Base-by-base conservation (phyloP, 176 grass and related monocot species). In the Tuctoria greenei region DNA sequence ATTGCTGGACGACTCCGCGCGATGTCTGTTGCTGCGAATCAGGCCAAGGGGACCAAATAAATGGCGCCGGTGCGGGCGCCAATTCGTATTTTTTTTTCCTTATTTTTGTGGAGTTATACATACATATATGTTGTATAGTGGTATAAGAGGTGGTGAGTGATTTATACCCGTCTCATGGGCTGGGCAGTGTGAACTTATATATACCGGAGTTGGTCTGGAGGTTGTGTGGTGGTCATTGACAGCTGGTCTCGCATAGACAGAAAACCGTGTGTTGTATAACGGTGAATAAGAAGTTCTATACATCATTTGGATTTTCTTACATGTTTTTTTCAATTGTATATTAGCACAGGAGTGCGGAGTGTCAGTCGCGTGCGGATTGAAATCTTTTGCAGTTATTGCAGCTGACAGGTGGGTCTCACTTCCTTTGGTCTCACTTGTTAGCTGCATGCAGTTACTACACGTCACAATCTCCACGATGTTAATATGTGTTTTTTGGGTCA, bases 1-100 rank as follows among this genome's bases (percentile, higher is more conserved):
- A 91, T 97, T 28, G 93, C 93, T 43, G 83, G 64, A 10, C 68
- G 86, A 21, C 83, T 97, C 18, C 83, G 93, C 18, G 51, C 86
- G 59, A 97, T 93, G 93, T 93, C 90, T 2, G 84, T 80, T 4
- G 92, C 86, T 0, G 86, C 86, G 4, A 88, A 80, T 62, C 86
- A 88, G 76, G 61, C 76, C 0, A 88, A 84, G 56, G 86, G n/a
- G 0, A 14, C 27, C 78, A 86, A 81, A 49, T 86, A 86, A 75
- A 66, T 18, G 25, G 7, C 62, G 15, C 64, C 37, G 35, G 71
- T 75, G 64, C 62, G 40, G 24, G 42, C 44, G 2, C 52, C 63
- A 69, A 13, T 68, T 70, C 23, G 21, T 75, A 40, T 28, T 18
- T 64, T 28, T 18, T 64, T 21, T 39, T 18, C 7, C 24, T 31